phyloP scores from a whole-genome alignment of 73 alveolate species.

The Durusdinium trenchii region DNA sequence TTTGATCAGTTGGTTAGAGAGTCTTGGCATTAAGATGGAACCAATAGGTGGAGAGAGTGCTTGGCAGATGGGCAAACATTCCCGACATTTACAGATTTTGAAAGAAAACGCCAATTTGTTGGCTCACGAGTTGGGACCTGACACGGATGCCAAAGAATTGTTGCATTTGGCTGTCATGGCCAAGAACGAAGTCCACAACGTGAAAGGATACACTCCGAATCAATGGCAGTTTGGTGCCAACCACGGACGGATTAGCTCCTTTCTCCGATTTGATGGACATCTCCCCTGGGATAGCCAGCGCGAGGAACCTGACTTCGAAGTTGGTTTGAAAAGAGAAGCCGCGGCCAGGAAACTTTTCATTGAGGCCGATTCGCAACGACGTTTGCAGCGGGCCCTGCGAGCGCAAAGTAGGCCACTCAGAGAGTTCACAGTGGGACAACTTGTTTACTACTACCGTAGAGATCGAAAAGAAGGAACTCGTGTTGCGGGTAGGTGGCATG shows the following conservation, averaged over 20 bases:
- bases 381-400: slow-evolving; percentile 5
- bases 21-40: neutral
- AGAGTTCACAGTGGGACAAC: neutral
- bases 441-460: slow-evolving; percentile 8
- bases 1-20: neutral
- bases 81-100: neutral
- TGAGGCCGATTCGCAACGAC: neutral
- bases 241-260: neutral
- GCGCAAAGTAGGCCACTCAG: slow-evolving; percentile 13
- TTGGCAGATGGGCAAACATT: slow-evolving; percentile 36
- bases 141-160: neutral
- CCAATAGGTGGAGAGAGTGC: slow-evolving; percentile 11
- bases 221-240: slow-evolving; percentile 11
- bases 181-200: neutral
- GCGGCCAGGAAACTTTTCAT: neutral
- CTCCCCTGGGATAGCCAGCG: neutral
- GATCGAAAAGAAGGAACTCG: neutral
- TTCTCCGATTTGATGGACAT: neutral
- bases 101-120: neutral
- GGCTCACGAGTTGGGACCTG: neutral
- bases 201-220: neutral
- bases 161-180: neutral
- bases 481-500: slow-evolving; percentile 38
- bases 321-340: neutral
- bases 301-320: neutral